Conservation (phyloP, 495 filamentous ascomycete species). For the Neurospora sp. region DNA sequence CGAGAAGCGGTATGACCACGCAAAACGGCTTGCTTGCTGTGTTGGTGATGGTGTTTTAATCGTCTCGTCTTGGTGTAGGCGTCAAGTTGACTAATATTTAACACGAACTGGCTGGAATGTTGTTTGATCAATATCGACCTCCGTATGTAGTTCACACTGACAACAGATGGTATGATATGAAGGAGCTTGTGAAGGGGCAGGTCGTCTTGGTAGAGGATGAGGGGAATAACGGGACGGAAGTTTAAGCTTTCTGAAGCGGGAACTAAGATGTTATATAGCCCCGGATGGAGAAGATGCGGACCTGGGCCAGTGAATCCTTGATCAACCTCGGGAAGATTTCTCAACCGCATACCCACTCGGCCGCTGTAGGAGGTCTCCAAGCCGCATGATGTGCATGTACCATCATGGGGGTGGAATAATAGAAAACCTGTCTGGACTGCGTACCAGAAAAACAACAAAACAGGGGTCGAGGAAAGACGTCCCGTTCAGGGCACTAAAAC, state of each 20-base stretch:
- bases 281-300: background rate
- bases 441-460: slow-evolving; percentile 1
- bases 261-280: background rate
- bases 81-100: background rate
- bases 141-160: background rate
- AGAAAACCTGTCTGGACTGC: slow-evolving; percentile 3
- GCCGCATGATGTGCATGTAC: slow-evolving; percentile 15
- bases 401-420: background rate
- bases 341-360: background rate
- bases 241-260: background rate
- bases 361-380: slow-evolving; percentile 4
- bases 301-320: background rate
- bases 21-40: background rate
- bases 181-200: background rate
- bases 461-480: background rate
- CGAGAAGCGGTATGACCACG: background rate
- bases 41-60: background rate
- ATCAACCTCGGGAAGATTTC: background rate
- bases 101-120: background rate
- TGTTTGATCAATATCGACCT: background rate
- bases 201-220: background rate
- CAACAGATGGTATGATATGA: background rate
- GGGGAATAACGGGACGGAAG: background rate
- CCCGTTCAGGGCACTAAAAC: slow-evolving; percentile 5
- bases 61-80: background rate